Evolutionary conservation across 345 rosid genomes (phyloP), one percentile per base, ranked within the genome.

Genomic region (Moricandia arvensis): DNA sequence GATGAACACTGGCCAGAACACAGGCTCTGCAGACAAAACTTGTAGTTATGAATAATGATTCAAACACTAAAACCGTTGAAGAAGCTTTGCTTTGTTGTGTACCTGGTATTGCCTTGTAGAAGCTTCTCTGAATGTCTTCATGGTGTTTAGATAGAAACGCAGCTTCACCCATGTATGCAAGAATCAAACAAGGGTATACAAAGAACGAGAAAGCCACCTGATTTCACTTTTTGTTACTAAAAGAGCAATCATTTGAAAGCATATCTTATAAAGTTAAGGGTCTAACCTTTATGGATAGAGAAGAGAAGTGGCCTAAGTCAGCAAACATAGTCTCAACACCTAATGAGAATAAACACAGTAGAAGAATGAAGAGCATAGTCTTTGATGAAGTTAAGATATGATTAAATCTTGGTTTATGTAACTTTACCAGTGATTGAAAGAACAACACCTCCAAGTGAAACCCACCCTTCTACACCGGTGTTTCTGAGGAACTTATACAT

Each of bases 151-250:
- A 89, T 69, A 91, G 86, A 67, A 83, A 91, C 5, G 98, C 97
- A 55, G 96, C 96, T 81, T 91, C 91, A 0, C 98, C 98, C 98
- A 89, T 90, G 71, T 94, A 94, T 6, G 96, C 96, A 65, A 94
- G 88, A 74, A 91, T 80, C 75, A 94, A 81, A 79, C 89, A 94
- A 0, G 98, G 98, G 73, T 90, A 91, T 55, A 91, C 92, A 58
- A 89, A 73, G 72, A 83, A 79, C 13, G 88, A 77, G 78, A 90
- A 94, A 33, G 97, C 96, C 74, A 87, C 87, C 98, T 88, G 82
- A 59, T 63, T 30, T 45, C 55, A 65, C 31, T 29, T 29, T 29
- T 18, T 17, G 67, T 72, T 47, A 65, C 59, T 51, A 53, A 41
- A 51, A 10, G 41, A 49, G 11, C 2, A 34, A 11, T 72, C 60